These are phyloP conservation scores for Lojkania enalia DNA, from an alignment of 2,329 filamentous ascomycete species.

Conservation along the genomic window DNA sequence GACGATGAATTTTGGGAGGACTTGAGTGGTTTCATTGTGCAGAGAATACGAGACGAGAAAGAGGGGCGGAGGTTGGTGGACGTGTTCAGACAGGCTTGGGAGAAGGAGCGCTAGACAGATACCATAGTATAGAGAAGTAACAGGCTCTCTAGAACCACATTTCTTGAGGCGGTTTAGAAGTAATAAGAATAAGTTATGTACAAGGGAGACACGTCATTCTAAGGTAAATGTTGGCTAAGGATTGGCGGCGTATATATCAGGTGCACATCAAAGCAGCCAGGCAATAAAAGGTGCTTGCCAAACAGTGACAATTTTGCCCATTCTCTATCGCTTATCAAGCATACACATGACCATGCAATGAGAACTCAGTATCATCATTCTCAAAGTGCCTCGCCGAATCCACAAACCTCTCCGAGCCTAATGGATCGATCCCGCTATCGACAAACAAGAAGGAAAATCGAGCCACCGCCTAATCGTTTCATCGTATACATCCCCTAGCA, in stretches of 20 bases:
- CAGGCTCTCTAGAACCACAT: too few species aligned
- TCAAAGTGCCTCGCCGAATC: neutral
- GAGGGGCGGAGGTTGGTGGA: conserved; percentile 66
- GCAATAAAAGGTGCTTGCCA: too few species aligned
- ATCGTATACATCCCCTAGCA: neutral
- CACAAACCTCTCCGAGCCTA: conserved; percentile 2
- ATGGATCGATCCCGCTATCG: neutral
- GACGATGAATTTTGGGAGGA: conserved; percentile 85
- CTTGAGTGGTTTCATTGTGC: conserved; percentile 76
- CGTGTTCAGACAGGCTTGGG: conserved; percentile 74
- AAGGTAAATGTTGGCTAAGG: too few species aligned
- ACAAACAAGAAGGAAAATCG: conserved; percentile 2
- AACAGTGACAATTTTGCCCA: conserved; percentile 29
- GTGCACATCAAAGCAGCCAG: too few species aligned
- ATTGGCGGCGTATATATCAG: too few species aligned
- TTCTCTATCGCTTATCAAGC: conserved; percentile 20
- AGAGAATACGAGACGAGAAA: conserved; percentile 72
- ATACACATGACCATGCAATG: conserved; percentile 8
- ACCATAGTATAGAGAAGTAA: too few species aligned
- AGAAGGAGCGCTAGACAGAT: conserved; percentile 48
- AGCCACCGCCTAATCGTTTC: neutral
- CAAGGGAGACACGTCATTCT: too few species aligned
- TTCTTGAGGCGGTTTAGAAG: too few species aligned
- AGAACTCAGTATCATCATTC: neutral
- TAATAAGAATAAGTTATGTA: too few species aligned